Evolutionary conservation across 495 filamentous ascomycete species (phyloP).

Genomic region (Daldinia caldariorum): DNA sequence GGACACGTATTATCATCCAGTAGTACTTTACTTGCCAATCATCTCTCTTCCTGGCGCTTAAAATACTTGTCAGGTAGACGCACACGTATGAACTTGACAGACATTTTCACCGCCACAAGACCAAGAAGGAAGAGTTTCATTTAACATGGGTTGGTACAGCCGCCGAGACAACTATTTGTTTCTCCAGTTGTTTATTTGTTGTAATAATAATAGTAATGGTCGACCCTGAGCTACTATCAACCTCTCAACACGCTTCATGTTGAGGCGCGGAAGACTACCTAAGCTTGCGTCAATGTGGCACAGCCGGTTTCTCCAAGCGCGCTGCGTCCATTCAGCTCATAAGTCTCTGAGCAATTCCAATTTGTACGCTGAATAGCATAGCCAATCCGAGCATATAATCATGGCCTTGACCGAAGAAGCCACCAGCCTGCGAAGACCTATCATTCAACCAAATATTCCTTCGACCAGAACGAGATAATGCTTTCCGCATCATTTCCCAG

Average conservation of each 20-base stretch:
- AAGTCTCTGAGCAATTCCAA: neutral
- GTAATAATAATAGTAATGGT: neutral
- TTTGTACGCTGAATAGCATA: neutral
- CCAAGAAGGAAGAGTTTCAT: neutral
- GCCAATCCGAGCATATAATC: slow-evolving; percentile 17
- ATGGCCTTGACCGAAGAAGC: slow-evolving; percentile 8
- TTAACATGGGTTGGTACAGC: neutral
- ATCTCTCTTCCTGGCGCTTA: neutral
- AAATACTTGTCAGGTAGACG: neutral
- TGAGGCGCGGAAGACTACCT: neutral
- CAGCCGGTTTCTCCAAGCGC: slow-evolving; percentile 32
- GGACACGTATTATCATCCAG: neutral
- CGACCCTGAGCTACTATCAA: neutral
- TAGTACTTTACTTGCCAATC: neutral
- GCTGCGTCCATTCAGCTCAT: slow-evolving; percentile 8
- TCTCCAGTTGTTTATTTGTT: neutral
- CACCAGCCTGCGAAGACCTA: neutral
- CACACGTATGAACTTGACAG: neutral
- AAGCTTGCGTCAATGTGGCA: slow-evolving; percentile 23
- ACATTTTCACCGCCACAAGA: neutral
- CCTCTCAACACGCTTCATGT: neutral
- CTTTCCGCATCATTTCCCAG: slow-evolving; percentile 46
- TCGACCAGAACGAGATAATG: slow-evolving; percentile 60
- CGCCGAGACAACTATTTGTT: neutral
- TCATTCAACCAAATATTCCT: slow-evolving; percentile 52